These are phyloP conservation scores for Ettlia oleoabundans DNA, from an alignment of 139 green algal species.

Conservation along the genomic window DNA sequence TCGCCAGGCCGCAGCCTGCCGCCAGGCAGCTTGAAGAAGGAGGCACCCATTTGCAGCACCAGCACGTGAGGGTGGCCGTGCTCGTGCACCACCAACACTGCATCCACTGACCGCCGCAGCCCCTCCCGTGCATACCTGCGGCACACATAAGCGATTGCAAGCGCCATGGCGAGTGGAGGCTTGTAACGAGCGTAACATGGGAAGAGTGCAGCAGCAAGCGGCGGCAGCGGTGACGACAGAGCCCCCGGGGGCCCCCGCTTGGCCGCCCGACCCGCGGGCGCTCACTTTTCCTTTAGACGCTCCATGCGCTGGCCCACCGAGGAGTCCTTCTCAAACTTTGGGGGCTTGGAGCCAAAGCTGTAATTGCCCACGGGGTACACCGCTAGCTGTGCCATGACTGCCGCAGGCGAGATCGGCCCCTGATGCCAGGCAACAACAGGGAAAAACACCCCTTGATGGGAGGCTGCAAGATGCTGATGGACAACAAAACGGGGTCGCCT, in stretches of 20 bases:
- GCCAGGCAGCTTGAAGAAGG: conserved; percentile 91
- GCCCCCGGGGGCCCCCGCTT: no score
- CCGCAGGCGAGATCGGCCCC: not conserved
- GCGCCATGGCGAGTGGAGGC: not conserved
- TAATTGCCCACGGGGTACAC: conserved; percentile 89
- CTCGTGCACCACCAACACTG: conserved; percentile 87
- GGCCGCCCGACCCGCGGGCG: not conserved
- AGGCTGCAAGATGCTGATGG: no score
- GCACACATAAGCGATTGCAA: not conserved
- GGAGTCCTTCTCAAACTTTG: conserved; percentile 82
- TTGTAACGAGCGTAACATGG: no score
- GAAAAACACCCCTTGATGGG: no score
- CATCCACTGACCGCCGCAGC: conserved; percentile 85
- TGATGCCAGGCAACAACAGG: not conserved
- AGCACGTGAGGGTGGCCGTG: conserved; percentile 95
- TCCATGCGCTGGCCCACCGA: conserved; percentile 65
- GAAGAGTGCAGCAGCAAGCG: not conserved
- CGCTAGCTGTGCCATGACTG: conserved; percentile 46
- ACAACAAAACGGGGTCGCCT: no score
- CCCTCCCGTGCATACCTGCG: conserved; percentile 88
- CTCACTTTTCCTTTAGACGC: conserved; percentile 84
- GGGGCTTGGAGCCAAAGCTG: conserved; percentile 87
- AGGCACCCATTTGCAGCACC: conserved; percentile 81
- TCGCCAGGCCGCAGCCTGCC: conserved; percentile 89
- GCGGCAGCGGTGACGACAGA: not conserved